These are phyloP conservation scores for Wickerhamiella alocasiicola DNA, from an alignment of 805 yeast genomes.

Conservation along the genomic window DNA sequence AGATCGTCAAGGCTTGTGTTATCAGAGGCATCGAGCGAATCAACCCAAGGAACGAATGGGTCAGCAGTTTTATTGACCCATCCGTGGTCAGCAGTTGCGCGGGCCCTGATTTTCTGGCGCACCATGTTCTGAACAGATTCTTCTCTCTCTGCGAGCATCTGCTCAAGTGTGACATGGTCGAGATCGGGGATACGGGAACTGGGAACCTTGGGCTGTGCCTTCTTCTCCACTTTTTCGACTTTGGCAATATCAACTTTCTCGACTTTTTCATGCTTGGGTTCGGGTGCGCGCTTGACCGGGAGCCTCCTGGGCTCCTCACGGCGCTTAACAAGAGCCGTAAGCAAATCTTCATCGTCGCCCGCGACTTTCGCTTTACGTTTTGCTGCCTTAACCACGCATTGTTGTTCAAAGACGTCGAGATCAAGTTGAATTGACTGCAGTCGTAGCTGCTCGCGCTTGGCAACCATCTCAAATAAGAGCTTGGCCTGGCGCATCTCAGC, in stretches of 20 bases:
- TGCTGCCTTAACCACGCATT: constrained; percentile 57
- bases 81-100: constrained; percentile 51
- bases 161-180: constrained; percentile 72
- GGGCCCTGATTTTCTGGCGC: constrained; percentile 64
- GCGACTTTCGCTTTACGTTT: constrained; percentile 65
- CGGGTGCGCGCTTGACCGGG: constrained; percentile 5
- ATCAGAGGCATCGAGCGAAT: background rate
- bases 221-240: constrained; percentile 16
- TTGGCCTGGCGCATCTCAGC: constrained; percentile 67
- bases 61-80: constrained; percentile 82
- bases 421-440: constrained; percentile 52
- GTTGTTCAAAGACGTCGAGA: constrained; percentile 51
- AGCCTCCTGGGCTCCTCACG: constrained; percentile 6
- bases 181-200: constrained; percentile 88
- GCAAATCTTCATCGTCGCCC: constrained; percentile 72
- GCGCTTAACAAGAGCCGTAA: constrained; percentile 32
- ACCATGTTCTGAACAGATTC: constrained; percentile 73
- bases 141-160: constrained; percentile 60
- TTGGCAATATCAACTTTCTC: constrained; percentile 17
- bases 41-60: constrained; percentile 58
- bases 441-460: constrained; percentile 60
- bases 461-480: constrained; percentile 52
- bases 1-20: constrained; percentile 29
- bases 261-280: constrained; percentile 11
- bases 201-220: constrained; percentile 64